phyloP scores from a whole-genome alignment of 345 rosid genomes.

The Populus deltoides region DNA sequence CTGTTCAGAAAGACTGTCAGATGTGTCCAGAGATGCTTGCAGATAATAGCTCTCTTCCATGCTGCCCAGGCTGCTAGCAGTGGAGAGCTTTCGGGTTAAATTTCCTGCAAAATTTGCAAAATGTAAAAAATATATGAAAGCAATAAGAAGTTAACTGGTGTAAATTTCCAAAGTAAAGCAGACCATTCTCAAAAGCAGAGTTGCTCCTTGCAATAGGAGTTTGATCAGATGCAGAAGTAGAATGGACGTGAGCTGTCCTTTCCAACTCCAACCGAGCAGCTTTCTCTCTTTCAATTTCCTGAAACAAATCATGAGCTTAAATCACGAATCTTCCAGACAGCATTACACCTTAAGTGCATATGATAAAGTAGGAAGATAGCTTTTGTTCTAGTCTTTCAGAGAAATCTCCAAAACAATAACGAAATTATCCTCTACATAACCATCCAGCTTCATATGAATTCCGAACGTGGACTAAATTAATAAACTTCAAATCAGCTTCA shows the following conservation, averaged over 20 bases:
- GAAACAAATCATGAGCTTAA: conserved; percentile 15
- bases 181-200: conserved; percentile 74
- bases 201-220: conserved; percentile 50
- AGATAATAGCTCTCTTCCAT: conserved; percentile 96
- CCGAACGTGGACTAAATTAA: background rate
- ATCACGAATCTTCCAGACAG: background rate
- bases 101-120: conserved; percentile 46
- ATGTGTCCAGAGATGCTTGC: conserved; percentile 88
- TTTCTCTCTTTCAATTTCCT: conserved; percentile 93
- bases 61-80: conserved; percentile 83
- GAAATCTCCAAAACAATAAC: background rate
- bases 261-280: conserved; percentile 83
- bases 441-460: background rate
- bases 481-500: background rate
- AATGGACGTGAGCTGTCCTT: conserved; percentile 52
- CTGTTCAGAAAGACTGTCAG: conserved; percentile 71
- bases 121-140: conserved; percentile 5
- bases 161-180: conserved; percentile 13
- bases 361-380: background rate
- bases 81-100: conserved; percentile 74
- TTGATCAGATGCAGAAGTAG: conserved; percentile 55
- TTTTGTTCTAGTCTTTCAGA: background rate
- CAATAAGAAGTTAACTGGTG: conserved; percentile 10
- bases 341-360: background rate
- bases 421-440: background rate